Conservation (phyloP, 169 alveolate genomes). For the Cryptosporidium ubiquitum region DNA sequence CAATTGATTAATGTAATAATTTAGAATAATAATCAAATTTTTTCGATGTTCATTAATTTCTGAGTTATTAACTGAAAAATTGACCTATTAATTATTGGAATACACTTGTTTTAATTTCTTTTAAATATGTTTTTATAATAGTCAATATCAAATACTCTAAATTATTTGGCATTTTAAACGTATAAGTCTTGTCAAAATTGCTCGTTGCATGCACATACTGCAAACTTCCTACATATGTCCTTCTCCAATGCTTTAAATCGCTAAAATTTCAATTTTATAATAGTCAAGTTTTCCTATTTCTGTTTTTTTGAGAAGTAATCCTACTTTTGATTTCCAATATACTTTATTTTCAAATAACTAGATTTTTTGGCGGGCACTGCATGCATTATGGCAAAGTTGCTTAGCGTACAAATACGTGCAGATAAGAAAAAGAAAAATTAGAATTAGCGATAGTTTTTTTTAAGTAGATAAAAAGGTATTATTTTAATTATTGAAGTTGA, state of each 20-base stretch:
- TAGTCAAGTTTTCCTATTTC: neutral
- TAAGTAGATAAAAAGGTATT: neutral
- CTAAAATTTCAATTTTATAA: neutral
- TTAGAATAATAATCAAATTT: neutral
- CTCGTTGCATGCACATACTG: conserved; percentile 24
- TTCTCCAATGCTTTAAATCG: neutral
- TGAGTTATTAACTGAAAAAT: neutral
- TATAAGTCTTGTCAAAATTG: conserved; percentile 9
- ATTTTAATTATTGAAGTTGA: too few relatives aligned
- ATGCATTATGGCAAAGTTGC: neutral
- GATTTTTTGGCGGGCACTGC: conserved; percentile 4
- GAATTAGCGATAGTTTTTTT: neutral
- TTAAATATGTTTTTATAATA: neutral
- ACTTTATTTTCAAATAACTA: neutral
- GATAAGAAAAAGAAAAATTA: neutral
- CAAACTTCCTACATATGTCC: neutral
- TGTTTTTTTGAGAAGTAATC: neutral
- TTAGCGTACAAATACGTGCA: neutral
- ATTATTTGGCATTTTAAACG: conserved; percentile 26
- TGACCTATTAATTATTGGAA: neutral
- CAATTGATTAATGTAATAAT: neutral
- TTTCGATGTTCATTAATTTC: neutral
- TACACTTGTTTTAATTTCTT: neutral
- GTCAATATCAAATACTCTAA: neutral
- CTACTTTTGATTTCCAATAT: neutral